Conservation (phyloP, 257 asterid genomes). For the Henckelia pumila region DNA sequence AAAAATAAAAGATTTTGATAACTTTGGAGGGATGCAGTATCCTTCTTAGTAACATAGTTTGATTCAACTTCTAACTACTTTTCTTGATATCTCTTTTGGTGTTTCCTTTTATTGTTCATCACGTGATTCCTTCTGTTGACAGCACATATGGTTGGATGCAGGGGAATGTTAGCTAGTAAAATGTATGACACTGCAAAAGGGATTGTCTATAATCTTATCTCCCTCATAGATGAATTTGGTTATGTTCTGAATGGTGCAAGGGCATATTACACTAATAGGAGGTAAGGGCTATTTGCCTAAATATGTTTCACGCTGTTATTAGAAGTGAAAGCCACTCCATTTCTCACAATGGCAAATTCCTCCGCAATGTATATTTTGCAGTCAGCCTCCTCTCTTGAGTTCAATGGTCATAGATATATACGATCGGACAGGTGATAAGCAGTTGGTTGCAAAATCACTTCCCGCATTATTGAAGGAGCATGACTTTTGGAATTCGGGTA, state of each 20-base stretch:
- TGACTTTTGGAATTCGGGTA: slow-evolving; percentile 85
- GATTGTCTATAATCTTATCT: slow-evolving; percentile 73
- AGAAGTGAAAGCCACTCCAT: not conserved
- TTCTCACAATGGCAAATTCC: not conserved
- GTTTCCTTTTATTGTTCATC: not conserved
- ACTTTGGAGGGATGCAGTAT: too few species aligned
- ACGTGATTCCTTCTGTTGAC: slow-evolving; percentile 6
- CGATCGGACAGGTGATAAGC: slow-evolving; percentile 52
- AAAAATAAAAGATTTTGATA: not conserved
- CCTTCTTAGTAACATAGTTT: not conserved
- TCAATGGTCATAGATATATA: slow-evolving; percentile 74
- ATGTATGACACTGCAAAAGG: slow-evolving; percentile 92
- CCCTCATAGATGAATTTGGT: slow-evolving; percentile 64
- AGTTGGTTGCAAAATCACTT: slow-evolving; percentile 52
- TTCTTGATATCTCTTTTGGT: not conserved
- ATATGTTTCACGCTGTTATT: not conserved
- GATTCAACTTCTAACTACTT: not conserved
- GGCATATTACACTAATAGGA: slow-evolving; percentile 84
- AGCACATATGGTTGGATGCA: slow-evolving; percentile 30
- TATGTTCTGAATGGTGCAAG: slow-evolving; percentile 89
- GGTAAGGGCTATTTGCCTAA: slow-evolving; percentile 38
- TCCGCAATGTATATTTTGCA: slow-evolving; percentile 31
- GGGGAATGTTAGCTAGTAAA: slow-evolving; percentile 87
- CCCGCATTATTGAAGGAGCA: slow-evolving; percentile 77
- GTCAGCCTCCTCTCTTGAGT: slow-evolving; percentile 88